Evolutionary conservation across 83 land plant genomes (phyloP).

Genomic region (Diphasiastrum complanatum): DNA sequence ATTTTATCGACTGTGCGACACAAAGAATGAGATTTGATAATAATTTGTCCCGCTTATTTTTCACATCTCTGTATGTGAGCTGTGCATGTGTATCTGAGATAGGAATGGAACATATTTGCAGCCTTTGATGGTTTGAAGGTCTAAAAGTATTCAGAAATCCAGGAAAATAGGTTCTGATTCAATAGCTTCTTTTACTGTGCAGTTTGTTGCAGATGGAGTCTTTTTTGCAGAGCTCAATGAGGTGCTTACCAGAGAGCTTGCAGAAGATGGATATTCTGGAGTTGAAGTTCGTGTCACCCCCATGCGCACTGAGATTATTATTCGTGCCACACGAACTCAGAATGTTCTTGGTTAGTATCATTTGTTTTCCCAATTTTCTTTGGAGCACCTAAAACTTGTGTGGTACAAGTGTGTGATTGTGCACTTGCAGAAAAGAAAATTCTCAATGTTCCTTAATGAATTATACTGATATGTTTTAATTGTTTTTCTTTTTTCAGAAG

Average conservation of each 20-base stretch:
- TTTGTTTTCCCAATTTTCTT: not conserved
- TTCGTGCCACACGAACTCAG: conserved; percentile 45
- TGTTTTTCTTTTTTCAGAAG: no score
- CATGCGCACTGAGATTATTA: conserved; percentile 50
- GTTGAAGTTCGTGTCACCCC: conserved; percentile 46
- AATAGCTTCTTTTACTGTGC: conserved; percentile 6
- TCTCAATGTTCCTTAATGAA: not conserved
- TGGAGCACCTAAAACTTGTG: no score
- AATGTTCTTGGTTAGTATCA: conserved; percentile 36
- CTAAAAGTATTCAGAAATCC: no score
- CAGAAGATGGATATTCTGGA: conserved; percentile 47
- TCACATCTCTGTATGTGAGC: no score
- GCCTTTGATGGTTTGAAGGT: no score
- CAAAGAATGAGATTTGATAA: no score
- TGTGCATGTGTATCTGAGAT: no score
- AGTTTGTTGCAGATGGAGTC: conserved; percentile 48
- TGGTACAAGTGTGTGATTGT: no score
- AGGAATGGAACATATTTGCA: no score
- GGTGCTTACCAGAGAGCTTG: conserved; percentile 43
- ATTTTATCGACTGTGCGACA: no score
- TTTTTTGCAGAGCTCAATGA: conserved; percentile 47
- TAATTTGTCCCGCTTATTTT: no score
- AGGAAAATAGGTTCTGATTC: not conserved
- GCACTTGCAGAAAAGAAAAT: no score
- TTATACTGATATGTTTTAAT: not conserved